Evolutionary conservation across 148 eudicot genomes (phyloP), one percentile per base, ranked within the genome.

Genomic region (Rhododendron vialii): DNA sequence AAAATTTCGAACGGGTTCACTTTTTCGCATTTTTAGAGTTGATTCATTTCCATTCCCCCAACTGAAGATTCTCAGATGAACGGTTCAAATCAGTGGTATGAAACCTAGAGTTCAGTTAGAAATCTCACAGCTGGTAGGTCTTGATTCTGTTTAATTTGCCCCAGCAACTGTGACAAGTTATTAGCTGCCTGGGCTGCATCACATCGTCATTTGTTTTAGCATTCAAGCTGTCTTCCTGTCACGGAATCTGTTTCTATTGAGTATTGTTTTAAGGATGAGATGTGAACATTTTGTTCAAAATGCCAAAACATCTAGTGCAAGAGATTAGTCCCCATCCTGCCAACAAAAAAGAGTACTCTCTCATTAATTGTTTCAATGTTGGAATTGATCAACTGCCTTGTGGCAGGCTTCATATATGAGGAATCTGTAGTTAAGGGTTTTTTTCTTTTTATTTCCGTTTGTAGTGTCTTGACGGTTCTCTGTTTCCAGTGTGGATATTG

Each of bases 401-500:
- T 26, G 15, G 28, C 35, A 48, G 15, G 26, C 36, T 71, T 71
- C 38, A 12, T 14, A 5, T 47, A n/a, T 13, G 7, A 48, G 59
- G 45, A 12, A 28, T 26, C 83, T 51, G 33, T 82, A 3, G 1
- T 14, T 20, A 65, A n/a, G 1, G 4, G 17, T 55, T 0, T 82
- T 65, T 69, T 20, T 28, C 17, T 22, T 53, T 18, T 43, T 24
- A 38, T n/a, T n/a, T 47, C 28, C 47, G 3, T 73, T 1, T n/a
- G 61, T 73, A 6, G 63, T 86, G 20, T 71, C 26, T 85, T 76
- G 81, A 57, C 22, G n/a, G 45, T 71, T 63, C 53, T 84, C 12
- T 88, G 82, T 38, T 82, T 77, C 41, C 87, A 88, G 89, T 63
- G 15, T 36, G n/a, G 89, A 88, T 18, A 85, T 88, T 48, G 87